Percentiles rank a stretch among this genome's conserved stretches.
phyloP scores from a whole-genome alignment of 1,139 yeast genomes.

The Saccharomycopsis hybrid region DNA sequence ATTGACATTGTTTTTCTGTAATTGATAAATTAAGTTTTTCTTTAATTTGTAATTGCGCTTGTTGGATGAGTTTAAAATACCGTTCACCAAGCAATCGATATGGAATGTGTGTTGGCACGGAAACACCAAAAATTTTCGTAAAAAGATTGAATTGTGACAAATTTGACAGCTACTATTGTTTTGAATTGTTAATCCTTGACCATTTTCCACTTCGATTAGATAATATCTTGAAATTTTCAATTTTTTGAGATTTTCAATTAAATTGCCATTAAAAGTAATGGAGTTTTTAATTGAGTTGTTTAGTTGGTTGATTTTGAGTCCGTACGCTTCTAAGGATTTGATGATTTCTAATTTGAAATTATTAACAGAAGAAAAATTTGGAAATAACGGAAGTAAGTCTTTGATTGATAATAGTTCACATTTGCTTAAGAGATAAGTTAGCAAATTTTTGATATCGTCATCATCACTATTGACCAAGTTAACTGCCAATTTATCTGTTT shows the following conservation, averaged over 20 bases:
- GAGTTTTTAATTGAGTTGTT: constrained; percentile 77
- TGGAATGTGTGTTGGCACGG: constrained; percentile 93
- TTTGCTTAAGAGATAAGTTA: constrained; percentile 40
- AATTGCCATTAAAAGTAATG: constrained; percentile 29
- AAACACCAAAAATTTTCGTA: constrained; percentile 71
- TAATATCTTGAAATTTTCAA: constrained; percentile 16
- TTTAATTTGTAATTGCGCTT: constrained; percentile 60
- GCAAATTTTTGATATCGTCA: constrained; percentile 28
- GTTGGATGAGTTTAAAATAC: constrained; percentile 42
- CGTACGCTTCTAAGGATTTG: constrained; percentile 66
- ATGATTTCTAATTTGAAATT: constrained; percentile 81
- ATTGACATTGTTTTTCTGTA: constrained; percentile 32
- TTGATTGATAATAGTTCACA: constrained; percentile 64
- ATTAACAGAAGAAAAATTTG: constrained; percentile 76
- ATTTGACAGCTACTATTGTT: constrained; percentile 42
- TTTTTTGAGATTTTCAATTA: constrained; percentile 15
- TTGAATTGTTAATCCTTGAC: background rate
- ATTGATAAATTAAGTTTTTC: constrained; percentile 37
- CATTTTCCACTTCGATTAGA: constrained; percentile 15
- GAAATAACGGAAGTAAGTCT: constrained; percentile 78
- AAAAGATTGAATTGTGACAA: constrained; percentile 62
- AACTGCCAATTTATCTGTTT: constrained; percentile 8
- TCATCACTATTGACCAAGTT: constrained; percentile 23
- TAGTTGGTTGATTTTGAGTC: constrained; percentile 53
- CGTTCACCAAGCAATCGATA: constrained; percentile 71